phyloP scores from a whole-genome alignment of 371 early-diverging fungal species.

The Paraphysoderma sedebokerense region DNA sequence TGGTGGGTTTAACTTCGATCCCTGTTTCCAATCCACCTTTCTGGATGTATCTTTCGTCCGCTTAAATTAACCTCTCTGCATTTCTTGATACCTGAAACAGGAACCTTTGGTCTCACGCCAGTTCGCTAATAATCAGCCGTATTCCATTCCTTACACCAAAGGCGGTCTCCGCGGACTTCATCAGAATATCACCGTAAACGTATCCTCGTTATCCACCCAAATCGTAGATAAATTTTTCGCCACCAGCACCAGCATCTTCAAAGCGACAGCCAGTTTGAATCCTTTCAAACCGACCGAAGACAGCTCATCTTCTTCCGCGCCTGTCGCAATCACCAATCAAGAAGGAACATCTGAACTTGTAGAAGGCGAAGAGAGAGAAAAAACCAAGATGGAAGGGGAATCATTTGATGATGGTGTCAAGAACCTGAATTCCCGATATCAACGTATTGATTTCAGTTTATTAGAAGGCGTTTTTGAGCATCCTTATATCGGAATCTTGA shows the following conservation, averaged over 20 bases:
- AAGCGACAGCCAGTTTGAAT: not conserved
- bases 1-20: not conserved
- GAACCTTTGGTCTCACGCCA: constrained; percentile 46
- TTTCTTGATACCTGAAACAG: too few species aligned
- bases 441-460: constrained; percentile 55
- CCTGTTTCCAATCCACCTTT: constrained; percentile 13
- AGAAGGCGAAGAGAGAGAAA: not conserved
- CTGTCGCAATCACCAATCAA: not conserved
- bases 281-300: not conserved
- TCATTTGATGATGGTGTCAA: not conserved
- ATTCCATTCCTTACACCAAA: constrained; percentile 57
- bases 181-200: constrained; percentile 19
- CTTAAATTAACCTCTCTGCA: too few species aligned
- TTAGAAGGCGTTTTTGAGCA: constrained; percentile 65
- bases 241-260: too few species aligned
- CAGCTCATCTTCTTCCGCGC: not conserved
- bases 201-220: not conserved
- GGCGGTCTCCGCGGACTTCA: constrained; percentile 57
- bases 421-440: constrained; percentile 16
- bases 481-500: constrained; percentile 53
- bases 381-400: too few species aligned
- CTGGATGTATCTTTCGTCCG: constrained; percentile 36
- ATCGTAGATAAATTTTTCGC: too few species aligned
- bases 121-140: constrained; percentile 37
- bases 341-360: not conserved